Conservation (phyloP, 1,139 yeast genomes). For the Debaryomycetaceae sp. region DNA sequence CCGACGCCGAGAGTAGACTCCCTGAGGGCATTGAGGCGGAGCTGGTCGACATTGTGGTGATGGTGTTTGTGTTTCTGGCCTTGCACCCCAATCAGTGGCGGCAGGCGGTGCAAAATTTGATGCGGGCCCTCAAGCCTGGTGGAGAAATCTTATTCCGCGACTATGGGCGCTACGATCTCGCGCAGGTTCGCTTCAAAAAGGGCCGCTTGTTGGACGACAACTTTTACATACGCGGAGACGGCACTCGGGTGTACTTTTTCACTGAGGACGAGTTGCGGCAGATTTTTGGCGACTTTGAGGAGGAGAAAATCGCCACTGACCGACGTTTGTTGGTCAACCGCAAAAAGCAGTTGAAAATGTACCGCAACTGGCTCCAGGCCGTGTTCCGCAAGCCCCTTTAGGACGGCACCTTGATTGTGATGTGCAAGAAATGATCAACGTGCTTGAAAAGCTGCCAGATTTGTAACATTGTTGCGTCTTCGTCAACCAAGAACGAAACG, state of each 20-base stretch:
- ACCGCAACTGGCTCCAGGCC: constrained; percentile 95
- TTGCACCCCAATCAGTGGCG: constrained; percentile 90
- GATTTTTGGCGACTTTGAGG: constrained; percentile 63
- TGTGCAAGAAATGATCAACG: constrained; percentile 75
- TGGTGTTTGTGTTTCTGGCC: constrained; percentile 93
- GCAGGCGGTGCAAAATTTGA: constrained; percentile 66
- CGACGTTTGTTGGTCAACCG: constrained; percentile 87
- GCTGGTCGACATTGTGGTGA: constrained; percentile 84
- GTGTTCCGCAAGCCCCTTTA: constrained; percentile 50
- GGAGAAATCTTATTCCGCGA: constrained; percentile 88
- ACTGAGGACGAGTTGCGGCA: constrained; percentile 84
- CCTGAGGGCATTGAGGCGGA: constrained; percentile 82
- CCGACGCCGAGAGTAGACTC: constrained; percentile 65
- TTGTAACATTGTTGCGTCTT: constrained; percentile 13
- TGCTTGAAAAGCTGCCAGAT: constrained; percentile 53
- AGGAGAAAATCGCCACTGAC: constrained; percentile 80
- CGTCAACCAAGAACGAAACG: too few relatives aligned
- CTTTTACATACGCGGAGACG: constrained; percentile 95
- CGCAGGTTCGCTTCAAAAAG: constrained; percentile 91
- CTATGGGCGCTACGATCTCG: constrained; percentile 92
- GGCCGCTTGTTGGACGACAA: constrained; percentile 85
- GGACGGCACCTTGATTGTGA: constrained; percentile 16
- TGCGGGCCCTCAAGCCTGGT: constrained; percentile 81
- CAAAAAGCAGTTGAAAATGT: constrained; percentile 90
- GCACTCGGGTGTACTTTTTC: constrained; percentile 94